Base-by-base conservation (phyloP, 2,329 filamentous ascomycete genomes). In the Cladosporium sp. region DNA sequence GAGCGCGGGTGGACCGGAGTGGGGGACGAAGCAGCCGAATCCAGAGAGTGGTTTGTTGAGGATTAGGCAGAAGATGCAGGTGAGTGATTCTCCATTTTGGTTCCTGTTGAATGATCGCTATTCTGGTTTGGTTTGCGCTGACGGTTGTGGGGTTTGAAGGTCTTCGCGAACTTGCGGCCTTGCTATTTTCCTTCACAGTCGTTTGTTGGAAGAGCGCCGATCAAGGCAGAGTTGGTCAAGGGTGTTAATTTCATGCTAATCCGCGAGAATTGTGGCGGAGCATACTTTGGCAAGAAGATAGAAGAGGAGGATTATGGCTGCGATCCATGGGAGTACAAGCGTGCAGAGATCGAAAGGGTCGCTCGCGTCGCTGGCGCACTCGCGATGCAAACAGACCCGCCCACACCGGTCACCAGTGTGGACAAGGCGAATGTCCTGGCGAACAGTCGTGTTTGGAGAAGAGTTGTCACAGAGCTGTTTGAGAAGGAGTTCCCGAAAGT, bases 351-450 rank as follows among this genome's bases (percentile, higher is more conserved):
- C 37, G 81, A 84, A 69, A 76, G 83, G 29, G 75, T 80, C 23
- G 79, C 81, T 0, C 80, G 81, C 2, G 80, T 85, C 1, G 80
- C 79, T 12, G 82, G 80, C 0, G 78, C 78, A 5, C 75, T 85
- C 5, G 82, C 83, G 0, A 74, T 67, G 70, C 72, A 70, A 67
- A 71, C 75, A 8, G 76, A 76, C 55, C 70, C 72, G 10, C 78
- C 80, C 14, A 75, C 78, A 0, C 72, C 78, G 2, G 82, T 84
- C 1, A 82, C 79, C 77, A 82, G 79, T 65, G 78, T 78, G 1
- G 83, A 85, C 72, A 85, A 85, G 72, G 82, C 82, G 50, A 85
- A 85, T 66, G 83, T 85, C 11, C 78, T 85, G 10, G 83, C 83
- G 0, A 83, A 77, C 56, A 79, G 80, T 4, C 75, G 83, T 2